Percentiles rank a stretch among this genome's conserved stretches.
Conservation (phyloP, 768 basidiomycete genomes). For the Leccinum subgranulosum region DNA sequence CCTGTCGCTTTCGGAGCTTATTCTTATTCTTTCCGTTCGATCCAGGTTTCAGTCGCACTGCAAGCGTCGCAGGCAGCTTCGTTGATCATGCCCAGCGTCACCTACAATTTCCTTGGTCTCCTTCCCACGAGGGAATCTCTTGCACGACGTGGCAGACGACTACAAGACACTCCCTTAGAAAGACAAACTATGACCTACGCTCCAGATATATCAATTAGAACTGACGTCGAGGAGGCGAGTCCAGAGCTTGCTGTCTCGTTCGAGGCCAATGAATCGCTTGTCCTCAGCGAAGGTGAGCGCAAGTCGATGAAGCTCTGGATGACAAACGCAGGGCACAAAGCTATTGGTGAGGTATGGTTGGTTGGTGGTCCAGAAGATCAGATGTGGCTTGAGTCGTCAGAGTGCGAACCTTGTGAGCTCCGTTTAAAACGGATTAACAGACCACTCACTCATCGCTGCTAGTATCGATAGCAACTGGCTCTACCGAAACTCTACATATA, state of each 20-base stretch:
- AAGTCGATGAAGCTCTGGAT: constrained; percentile 54
- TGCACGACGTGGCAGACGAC: constrained; percentile 64
- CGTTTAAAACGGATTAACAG: not conserved
- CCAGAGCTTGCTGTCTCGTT: constrained; percentile 62
- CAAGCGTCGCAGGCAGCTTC: constrained; percentile 49
- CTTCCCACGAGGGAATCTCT: constrained; percentile 68
- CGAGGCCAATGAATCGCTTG: constrained; percentile 48
- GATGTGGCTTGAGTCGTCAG: constrained; percentile 46
- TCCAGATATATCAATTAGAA: constrained; percentile 56
- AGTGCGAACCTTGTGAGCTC: constrained; percentile 20
- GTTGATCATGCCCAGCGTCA: constrained; percentile 54
- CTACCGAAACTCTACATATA: constrained; percentile 42
- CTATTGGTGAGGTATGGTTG: constrained; percentile 71
- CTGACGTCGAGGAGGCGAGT: constrained; percentile 61
- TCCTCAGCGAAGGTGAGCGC: constrained; percentile 68
- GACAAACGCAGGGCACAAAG: constrained; percentile 59
- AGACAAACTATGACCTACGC: constrained; percentile 68
- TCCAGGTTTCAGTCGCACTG: constrained; percentile 61
- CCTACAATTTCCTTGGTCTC: constrained; percentile 71
- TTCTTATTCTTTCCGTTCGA: not conserved
- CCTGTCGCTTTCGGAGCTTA: not conserved
- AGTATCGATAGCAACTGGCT: constrained; percentile 15
- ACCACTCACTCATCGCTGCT: constrained; percentile 4
- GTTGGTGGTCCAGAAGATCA: constrained; percentile 59
- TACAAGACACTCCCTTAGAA: constrained; percentile 74